Base-by-base conservation (phyloP, 208 protist species). In the Novymonas esmeraldas region DNA sequence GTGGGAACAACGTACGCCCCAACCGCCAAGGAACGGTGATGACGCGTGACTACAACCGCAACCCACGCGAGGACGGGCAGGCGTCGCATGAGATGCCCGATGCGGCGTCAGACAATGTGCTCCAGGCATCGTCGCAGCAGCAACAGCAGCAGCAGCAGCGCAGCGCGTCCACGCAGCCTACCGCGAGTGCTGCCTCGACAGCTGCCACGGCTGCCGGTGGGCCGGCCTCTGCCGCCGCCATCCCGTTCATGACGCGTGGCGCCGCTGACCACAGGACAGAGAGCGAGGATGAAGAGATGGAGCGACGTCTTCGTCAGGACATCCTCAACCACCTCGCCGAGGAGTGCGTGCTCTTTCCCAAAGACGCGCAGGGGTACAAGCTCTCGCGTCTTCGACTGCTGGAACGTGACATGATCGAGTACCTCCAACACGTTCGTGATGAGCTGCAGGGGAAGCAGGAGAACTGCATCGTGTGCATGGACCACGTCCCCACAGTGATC, bases 331-430 rank as follows among this genome's bases (percentile, higher is more conserved):
- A 89, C 61, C 69, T 91, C 16, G 64, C 55, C 33, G 69, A 83
- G 49, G 73, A 70, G 55, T 72, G 56, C 29, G 78, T 87, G 18
- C 51, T 93, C 9, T 93, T 96, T 41, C 85, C 88, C 6, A 77
- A 73, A 16, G 76, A 92, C 39, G 51, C 78, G 29, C 79, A 58
- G 33, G 73, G 73, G 34, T 81, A 80, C 56, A 93, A 88, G 69
- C 71, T 89, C 24, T 89, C 84, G 14, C 82, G 78, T 33, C 80
- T 94, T 22, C 88, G 88, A 0, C 61, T 87, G 22, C 48, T 81
- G 10, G 88, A 96, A 74, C 78, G 84, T 0, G 91, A 94, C 50
- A 85, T 96, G 81, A 80, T 87, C 49, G 88, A 96, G 60, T 96
- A 94, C 68, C 80, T 96, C 16, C 78, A 93, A 62, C 81, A 91